Evolutionary conservation across 768 basidiomycete genomes (phyloP).

Genomic region (Brasilioporus rufonigricans): DNA sequence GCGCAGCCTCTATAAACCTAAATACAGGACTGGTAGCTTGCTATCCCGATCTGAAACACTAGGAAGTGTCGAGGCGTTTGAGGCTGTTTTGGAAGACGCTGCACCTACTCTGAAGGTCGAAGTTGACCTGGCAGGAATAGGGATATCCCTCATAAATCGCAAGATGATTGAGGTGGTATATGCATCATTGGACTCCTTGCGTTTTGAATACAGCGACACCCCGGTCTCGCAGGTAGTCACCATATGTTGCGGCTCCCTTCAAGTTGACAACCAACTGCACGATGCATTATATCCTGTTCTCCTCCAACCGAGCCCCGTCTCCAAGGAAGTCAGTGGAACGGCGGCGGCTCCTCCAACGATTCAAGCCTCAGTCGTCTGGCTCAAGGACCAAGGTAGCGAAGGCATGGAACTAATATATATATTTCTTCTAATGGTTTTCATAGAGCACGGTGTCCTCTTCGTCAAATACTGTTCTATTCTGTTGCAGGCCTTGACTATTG

Average conservation of each 20-base stretch:
- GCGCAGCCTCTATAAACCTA: slow-evolving; percentile 84
- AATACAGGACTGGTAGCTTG: slow-evolving; percentile 43
- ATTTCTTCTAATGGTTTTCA: background rate
- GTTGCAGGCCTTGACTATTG: slow-evolving; percentile 90
- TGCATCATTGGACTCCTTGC: slow-evolving; percentile 70
- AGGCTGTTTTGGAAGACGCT: slow-evolving; percentile 77
- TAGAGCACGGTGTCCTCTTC: slow-evolving; percentile 98
- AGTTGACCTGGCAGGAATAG: slow-evolving; percentile 85
- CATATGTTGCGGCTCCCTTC: slow-evolving; percentile 80
- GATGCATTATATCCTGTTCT: slow-evolving; percentile 95
- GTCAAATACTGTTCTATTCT: slow-evolving; percentile 96
- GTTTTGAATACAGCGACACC: slow-evolving; percentile 83
- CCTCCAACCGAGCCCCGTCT: slow-evolving; percentile 87
- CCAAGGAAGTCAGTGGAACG: slow-evolving; percentile 69
- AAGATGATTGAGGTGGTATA: slow-evolving; percentile 89
- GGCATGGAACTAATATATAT: background rate
- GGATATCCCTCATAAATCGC: slow-evolving; percentile 87
- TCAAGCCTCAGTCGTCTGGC: slow-evolving; percentile 82
- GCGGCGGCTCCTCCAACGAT: slow-evolving; percentile 80
- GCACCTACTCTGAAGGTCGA: slow-evolving; percentile 61
- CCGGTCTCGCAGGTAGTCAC: slow-evolving; percentile 76
- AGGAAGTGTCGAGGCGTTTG: slow-evolving; percentile 72
- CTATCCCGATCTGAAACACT: slow-evolving; percentile 67
- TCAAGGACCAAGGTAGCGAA: slow-evolving; percentile 84
- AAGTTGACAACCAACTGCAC: slow-evolving; percentile 97